These are phyloP conservation scores for Pichia sp. DNA, from an alignment of 1,139 yeast species.

Conservation along the genomic window DNA sequence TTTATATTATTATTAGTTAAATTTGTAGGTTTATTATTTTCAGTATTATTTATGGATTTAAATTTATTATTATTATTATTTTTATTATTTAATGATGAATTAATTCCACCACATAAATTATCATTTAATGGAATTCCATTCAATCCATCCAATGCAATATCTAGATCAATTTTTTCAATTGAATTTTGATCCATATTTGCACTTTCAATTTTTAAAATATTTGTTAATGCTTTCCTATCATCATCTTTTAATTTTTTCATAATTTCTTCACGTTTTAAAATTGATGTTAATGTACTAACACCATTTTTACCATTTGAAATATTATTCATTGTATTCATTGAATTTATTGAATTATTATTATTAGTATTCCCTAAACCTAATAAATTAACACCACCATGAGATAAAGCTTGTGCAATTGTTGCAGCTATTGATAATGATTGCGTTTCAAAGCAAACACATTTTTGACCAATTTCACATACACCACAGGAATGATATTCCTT, in stretches of 20 bases:
- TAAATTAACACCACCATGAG: slow-evolving; percentile 10
- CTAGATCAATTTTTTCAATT: not conserved
- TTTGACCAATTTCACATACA: slow-evolving; percentile 10
- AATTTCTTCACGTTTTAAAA: slow-evolving; percentile 11
- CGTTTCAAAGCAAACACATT: slow-evolving; percentile 8
- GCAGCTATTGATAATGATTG: slow-evolving; percentile 10
- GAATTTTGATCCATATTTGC: not conserved
- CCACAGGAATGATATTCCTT: slow-evolving; percentile 13
- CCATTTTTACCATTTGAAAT: slow-evolving; percentile 1
- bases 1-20: not conserved
- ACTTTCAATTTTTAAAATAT: slow-evolving; percentile 3
- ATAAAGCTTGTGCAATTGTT: slow-evolving; percentile 11
- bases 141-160: not conserved
- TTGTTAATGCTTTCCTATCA: slow-evolving; percentile 5
- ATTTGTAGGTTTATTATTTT: not conserved
- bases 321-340: slow-evolving; percentile 4
- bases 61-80: too few relatives aligned
- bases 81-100: too few relatives aligned
- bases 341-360: not conserved
- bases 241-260: slow-evolving; percentile 12
- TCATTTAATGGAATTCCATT: not conserved
- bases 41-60: too few relatives aligned
- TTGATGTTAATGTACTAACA: slow-evolving; percentile 6
- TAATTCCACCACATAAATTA: slow-evolving; percentile 4
- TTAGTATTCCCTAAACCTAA: slow-evolving; percentile 8